Evolutionary conservation across 2,329 filamentous ascomycete species (phyloP).

Genomic region (Aaosphaeria arxii): DNA sequence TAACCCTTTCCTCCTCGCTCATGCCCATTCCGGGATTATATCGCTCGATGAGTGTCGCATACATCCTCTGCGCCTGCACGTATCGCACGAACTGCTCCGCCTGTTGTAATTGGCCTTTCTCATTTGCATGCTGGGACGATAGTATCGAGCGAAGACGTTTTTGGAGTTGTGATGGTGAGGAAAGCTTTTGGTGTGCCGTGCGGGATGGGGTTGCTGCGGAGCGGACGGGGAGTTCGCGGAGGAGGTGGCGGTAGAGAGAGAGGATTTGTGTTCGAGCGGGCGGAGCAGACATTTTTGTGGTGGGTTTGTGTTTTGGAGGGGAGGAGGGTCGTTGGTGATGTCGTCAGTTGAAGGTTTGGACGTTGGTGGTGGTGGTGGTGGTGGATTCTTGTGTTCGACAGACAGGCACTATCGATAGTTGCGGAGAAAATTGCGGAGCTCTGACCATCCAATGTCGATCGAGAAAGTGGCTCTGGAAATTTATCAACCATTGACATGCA

Average conservation of each 20-base stretch:
- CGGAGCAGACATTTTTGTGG: constrained; percentile 28
- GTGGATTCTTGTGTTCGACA: too few species aligned
- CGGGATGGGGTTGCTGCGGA: constrained; percentile 27
- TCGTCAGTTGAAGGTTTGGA: neutral
- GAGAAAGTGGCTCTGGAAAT: too few species aligned
- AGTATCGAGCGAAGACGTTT: constrained; percentile 65
- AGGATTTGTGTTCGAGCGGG: constrained; percentile 53
- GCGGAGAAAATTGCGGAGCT: constrained; percentile 28
- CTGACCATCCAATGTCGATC: constrained; percentile 8
- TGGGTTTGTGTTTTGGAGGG: neutral
- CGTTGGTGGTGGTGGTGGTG: neutral
- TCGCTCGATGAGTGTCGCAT: constrained; percentile 76
- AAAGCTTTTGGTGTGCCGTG: constrained; percentile 39
- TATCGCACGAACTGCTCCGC: constrained; percentile 81
- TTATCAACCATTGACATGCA: too few species aligned
- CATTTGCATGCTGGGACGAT: constrained; percentile 21
- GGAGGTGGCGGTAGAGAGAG: constrained; percentile 80
- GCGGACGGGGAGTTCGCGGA: constrained; percentile 79
- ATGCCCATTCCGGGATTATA: constrained; percentile 94
- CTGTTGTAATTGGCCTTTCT: constrained; percentile 40
- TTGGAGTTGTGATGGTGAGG: constrained; percentile 66
- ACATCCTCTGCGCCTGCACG: constrained; percentile 79
- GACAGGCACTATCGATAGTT: too few species aligned
- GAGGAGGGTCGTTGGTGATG: neutral
- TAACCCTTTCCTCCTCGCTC: constrained; percentile 77